These are phyloP conservation scores for Zostera marina DNA, from an alignment of 116 monocot species.

Conservation along the genomic window DNA sequence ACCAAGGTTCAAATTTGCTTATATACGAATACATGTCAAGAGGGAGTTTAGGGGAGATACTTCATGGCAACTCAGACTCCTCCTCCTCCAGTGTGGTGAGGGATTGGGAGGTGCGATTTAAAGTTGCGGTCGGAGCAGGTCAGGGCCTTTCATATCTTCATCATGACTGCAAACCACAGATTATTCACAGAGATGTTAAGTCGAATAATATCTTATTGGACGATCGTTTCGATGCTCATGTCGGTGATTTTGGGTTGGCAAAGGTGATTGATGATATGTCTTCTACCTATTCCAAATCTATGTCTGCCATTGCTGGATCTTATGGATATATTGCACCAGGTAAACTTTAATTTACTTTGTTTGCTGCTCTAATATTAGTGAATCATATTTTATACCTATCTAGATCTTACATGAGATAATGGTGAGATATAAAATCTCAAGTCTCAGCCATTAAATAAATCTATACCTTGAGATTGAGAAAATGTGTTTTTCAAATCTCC, in stretches of 20 bases:
- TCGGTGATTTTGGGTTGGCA: constrained; percentile 93
- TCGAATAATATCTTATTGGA: constrained; percentile 85
- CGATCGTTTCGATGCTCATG: constrained; percentile 83
- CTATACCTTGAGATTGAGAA: too few species aligned
- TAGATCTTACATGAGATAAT: too few species aligned
- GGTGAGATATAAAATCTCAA: too few species aligned
- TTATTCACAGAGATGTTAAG: constrained; percentile 94
- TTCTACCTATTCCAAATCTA: too few species aligned
- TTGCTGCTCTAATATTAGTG: background rate
- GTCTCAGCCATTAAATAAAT: too few species aligned
- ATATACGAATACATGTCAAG: constrained; percentile 5
- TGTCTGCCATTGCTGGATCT: constrained; percentile 88
- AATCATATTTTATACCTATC: background rate
- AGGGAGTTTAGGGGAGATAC: constrained; percentile 38
- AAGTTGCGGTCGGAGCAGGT: constrained; percentile 74
- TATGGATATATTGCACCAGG: constrained; percentile 99
- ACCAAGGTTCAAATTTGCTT: constrained; percentile 1
- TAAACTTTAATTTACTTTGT: constrained; percentile 12
- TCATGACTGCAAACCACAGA: constrained; percentile 81
- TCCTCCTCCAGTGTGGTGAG: constrained; percentile 18
- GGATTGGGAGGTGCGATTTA: constrained; percentile 65
- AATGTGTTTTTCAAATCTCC: too few species aligned
- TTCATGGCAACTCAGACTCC: constrained; percentile 14
- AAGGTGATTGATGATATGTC: constrained; percentile 45
- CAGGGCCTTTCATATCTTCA: constrained; percentile 88